Evolutionary conservation across 306 rosid genomes (phyloP).

Genomic region (Trichosanthes truncata): DNA sequence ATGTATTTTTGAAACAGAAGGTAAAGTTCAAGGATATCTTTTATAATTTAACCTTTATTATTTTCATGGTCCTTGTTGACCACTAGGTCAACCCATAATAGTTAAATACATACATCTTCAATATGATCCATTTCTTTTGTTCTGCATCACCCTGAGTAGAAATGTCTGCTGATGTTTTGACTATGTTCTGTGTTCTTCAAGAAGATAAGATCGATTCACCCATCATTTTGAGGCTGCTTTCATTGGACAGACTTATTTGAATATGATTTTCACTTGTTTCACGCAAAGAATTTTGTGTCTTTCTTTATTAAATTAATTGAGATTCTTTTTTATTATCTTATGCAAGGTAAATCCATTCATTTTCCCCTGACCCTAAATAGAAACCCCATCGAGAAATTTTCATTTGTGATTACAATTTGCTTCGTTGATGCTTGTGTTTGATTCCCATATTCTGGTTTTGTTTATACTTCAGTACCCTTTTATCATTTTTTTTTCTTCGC

Average conservation of each 20-base stretch:
- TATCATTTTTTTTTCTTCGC: background rate
- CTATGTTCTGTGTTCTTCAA: background rate
- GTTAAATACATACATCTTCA: background rate
- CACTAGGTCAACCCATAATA: no score
- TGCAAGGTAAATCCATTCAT: background rate
- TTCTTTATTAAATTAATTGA: background rate
- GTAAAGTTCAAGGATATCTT: no score
- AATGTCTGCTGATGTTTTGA: background rate
- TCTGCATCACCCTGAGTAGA: background rate
- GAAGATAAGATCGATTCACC: background rate
- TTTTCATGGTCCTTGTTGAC: no score
- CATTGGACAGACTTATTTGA: background rate
- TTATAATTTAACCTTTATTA: no score
- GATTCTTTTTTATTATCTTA: background rate
- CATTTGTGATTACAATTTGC: background rate
- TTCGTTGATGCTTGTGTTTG: background rate
- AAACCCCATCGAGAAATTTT: background rate
- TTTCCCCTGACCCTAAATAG: background rate
- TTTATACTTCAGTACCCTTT: background rate
- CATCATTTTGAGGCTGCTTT: background rate
- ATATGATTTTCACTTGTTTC: background rate
- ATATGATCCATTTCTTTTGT: background rate
- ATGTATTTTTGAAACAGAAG: no score
- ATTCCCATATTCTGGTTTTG: background rate
- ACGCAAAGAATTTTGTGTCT: constrained; percentile 6